Percentiles rank a stretch among this genome's conserved stretches.
phyloP scores from a whole-genome alignment of 139 green algal species.

The Klebsormidium nitens region DNA sequence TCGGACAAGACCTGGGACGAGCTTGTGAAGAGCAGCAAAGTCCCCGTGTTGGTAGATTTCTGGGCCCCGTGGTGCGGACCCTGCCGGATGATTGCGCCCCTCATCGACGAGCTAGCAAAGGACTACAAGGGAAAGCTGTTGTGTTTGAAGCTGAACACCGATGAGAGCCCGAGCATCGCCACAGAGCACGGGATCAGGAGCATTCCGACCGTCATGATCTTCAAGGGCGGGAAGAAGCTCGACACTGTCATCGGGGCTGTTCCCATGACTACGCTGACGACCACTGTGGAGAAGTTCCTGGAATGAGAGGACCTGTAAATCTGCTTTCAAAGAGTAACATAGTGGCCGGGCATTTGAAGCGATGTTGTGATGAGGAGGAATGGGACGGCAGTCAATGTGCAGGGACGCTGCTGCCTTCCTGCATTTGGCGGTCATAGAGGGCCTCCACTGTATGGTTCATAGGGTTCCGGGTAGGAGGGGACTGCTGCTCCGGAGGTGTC shows the following conservation, averaged over 20 bases:
- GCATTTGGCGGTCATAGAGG: too few species aligned
- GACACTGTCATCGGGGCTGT: slow-evolving; percentile 98
- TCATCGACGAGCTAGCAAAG: slow-evolving; percentile 52
- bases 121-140: slow-evolving; percentile 46
- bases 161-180: slow-evolving; percentile 85
- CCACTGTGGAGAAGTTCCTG: slow-evolving; percentile 91
- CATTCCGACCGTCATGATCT: slow-evolving; percentile 97
- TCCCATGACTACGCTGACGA: slow-evolving; percentile 80
- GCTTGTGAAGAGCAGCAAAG: slow-evolving; percentile 67
- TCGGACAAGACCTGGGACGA: slow-evolving; percentile 80
- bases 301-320: slow-evolving; percentile 23
- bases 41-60: slow-evolving; percentile 97
- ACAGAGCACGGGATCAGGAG: slow-evolving; percentile 93
- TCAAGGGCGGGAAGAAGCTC: slow-evolving; percentile 93
- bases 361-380: too few species aligned
- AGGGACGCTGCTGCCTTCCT: too few species aligned
- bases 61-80: slow-evolving; percentile 75
- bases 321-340: too few species aligned
- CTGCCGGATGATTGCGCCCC: slow-evolving; percentile 59
- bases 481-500: too few species aligned
- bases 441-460: too few species aligned
- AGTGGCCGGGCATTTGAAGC: too few species aligned
- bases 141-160: slow-evolving; percentile 93
- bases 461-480: too few species aligned
- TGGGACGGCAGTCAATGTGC: too few species aligned